phyloP scores from a whole-genome alignment of 768 basidiomycete species.

The Suillus clintonianus region DNA sequence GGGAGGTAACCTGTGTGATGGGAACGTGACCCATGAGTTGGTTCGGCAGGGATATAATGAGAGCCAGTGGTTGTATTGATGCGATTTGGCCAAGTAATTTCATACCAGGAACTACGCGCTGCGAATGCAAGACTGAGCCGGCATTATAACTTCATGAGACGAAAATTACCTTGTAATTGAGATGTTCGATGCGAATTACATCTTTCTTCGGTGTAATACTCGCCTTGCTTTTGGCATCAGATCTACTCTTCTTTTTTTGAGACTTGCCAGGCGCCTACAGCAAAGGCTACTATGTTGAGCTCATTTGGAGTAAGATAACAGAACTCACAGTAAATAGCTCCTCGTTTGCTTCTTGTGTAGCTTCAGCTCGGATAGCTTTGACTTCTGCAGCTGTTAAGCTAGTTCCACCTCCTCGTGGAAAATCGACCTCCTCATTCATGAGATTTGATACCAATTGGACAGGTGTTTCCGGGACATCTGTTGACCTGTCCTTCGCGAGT shows the following conservation, averaged over 20 bases:
- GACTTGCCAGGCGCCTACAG: constrained; percentile 44
- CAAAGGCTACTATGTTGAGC: constrained; percentile 1
- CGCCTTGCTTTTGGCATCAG: constrained; percentile 38
- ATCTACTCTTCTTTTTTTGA: constrained; percentile 51
- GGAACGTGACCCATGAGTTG: constrained; percentile 93
- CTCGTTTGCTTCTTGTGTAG: constrained; percentile 77
- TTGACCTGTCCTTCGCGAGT: constrained; percentile 33
- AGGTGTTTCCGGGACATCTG: constrained; percentile 27
- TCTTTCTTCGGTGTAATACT: constrained; percentile 48
- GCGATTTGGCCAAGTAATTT: constrained; percentile 87
- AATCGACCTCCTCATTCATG: constrained; percentile 77
- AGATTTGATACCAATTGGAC: constrained; percentile 39
- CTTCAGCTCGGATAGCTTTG: constrained; percentile 83
- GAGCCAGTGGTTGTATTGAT: constrained; percentile 82
- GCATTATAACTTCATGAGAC: not conserved
- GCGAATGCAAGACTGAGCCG: constrained; percentile 9
- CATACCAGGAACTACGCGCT: constrained; percentile 84
- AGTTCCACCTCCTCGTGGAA: constrained; percentile 94
- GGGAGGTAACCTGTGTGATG: constrained; percentile 86
- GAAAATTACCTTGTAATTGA: constrained; percentile 83
- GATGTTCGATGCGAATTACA: constrained; percentile 77
- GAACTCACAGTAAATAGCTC: constrained; percentile 69
- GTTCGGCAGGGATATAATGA: constrained; percentile 93
- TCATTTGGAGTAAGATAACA: not conserved
- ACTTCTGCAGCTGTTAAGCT: constrained; percentile 87